Conservation (phyloP, 306 rosid genomes). For the Cicer pinnatifidum region DNA sequence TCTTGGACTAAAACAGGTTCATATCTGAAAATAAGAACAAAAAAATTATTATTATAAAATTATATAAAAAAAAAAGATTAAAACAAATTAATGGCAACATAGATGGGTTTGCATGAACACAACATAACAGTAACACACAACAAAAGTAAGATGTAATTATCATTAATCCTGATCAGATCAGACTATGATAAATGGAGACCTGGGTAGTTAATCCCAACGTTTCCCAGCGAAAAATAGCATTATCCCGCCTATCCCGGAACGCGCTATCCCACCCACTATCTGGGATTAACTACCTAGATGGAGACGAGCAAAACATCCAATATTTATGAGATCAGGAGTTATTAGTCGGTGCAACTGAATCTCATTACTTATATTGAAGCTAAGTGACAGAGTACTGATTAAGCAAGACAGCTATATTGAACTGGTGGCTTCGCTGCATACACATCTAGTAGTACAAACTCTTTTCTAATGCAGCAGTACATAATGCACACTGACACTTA, state of each 20-base stretch:
- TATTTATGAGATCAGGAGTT: too few species aligned
- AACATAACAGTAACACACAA: conserved; percentile 3
- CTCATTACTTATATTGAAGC: too few species aligned
- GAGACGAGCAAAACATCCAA: too few species aligned
- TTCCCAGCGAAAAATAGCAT: too few species aligned
- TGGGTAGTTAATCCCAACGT: too few species aligned
- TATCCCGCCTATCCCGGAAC: too few species aligned
- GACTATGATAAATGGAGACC: conserved; percentile 26
- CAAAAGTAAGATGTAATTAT: conserved; percentile 10
- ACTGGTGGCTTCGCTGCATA: neutral
- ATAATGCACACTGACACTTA: neutral
- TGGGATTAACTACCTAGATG: neutral
- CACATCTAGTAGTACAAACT: neutral
- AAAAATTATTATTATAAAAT: conserved; percentile 13
- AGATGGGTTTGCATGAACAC: neutral
- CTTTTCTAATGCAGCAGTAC: neutral
- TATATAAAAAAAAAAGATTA: conserved; percentile 15
- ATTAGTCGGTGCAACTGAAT: too few species aligned
- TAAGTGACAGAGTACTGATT: too few species aligned
- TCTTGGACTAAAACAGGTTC: conserved; percentile 86
- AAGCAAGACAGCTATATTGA: too few species aligned
- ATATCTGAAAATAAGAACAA: conserved; percentile 56
- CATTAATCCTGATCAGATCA: conserved; percentile 23
- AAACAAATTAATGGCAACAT: conserved; percentile 9
- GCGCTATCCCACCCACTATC: too few species aligned